Conservation (phyloP, 1,284 basidiomycete species). For the Rhodotorula sp. region DNA sequence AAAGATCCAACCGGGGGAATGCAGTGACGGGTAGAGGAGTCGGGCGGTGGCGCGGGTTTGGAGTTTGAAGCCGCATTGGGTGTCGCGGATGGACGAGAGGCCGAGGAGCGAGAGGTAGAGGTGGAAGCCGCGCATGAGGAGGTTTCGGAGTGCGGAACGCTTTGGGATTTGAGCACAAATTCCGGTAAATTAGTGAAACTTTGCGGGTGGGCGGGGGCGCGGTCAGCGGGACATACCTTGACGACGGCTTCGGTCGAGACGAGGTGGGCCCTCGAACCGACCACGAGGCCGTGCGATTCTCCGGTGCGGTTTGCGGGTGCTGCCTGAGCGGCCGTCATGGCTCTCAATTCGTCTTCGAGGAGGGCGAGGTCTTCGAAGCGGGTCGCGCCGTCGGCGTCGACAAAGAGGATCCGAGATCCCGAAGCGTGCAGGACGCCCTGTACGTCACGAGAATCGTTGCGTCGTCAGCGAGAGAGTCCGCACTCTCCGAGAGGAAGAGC, state of each 20-base stretch:
- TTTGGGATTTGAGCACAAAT: constrained; percentile 46
- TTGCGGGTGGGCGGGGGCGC: background rate
- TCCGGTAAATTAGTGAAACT: no score
- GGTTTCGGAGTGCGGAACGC: constrained; percentile 80
- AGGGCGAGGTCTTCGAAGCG: constrained; percentile 73
- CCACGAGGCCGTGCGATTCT: constrained; percentile 60
- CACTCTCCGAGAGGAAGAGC: background rate
- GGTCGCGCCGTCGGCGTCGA: constrained; percentile 89
- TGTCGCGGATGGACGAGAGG: constrained; percentile 78
- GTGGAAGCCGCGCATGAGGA: constrained; percentile 89
- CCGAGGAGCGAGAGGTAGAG: constrained; percentile 76
- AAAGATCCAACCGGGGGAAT: constrained; percentile 72
- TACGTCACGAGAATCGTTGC: no score
- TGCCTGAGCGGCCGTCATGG: constrained; percentile 49
- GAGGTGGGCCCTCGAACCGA: constrained; percentile 83
- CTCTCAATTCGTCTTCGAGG: constrained; percentile 71
- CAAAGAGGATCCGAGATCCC: constrained; percentile 79
- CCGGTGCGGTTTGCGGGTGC: background rate
- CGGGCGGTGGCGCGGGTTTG: constrained; percentile 76
- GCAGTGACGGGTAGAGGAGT: constrained; percentile 76
- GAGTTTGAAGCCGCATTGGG: constrained; percentile 94
- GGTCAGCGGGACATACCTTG: constrained; percentile 56
- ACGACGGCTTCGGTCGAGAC: constrained; percentile 91
- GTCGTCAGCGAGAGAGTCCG: background rate
- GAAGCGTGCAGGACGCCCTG: constrained; percentile 71